A percentile compares a stretch with the other conserved stretches of the same genome.
These are phyloP conservation scores for Skeletonema costatum DNA, from an alignment of 108 stramenopile species.

Conservation along the genomic window DNA sequence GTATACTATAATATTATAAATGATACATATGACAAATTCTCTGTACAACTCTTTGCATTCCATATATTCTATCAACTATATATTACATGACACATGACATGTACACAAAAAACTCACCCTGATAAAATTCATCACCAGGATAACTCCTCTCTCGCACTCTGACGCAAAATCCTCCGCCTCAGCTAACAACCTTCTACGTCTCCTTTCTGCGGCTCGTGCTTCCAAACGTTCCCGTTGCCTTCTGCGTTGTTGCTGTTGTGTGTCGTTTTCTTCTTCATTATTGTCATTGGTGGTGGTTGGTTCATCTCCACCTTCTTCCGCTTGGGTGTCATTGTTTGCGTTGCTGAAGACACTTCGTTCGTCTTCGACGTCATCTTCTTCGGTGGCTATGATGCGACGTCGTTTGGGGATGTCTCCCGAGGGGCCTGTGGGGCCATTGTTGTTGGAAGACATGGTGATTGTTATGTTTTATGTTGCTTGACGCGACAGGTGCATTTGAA, in stretches of 20 bases:
- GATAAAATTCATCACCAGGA: slow-evolving; percentile 46
- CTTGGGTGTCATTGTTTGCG: slow-evolving; percentile 30
- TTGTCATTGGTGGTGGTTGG: slow-evolving; percentile 14
- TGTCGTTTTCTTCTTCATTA: slow-evolving; percentile 16
- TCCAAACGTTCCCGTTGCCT: slow-evolving; percentile 19
- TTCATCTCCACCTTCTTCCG: background rate
- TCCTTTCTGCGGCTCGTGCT: slow-evolving; percentile 26
- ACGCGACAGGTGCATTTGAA: background rate
- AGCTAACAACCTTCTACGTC: slow-evolving; percentile 35
- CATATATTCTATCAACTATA: too few species aligned
- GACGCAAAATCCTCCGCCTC: slow-evolving; percentile 43
- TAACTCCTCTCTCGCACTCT: slow-evolving; percentile 19
- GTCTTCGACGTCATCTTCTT: slow-evolving; percentile 40
- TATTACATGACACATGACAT: background rate
- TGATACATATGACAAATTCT: too few species aligned
- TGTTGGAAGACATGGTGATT: background rate
- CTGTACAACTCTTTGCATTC: too few species aligned
- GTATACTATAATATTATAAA: too few species aligned
- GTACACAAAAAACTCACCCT: slow-evolving; percentile 9
- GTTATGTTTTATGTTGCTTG: background rate
- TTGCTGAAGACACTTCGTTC: slow-evolving; percentile 34
- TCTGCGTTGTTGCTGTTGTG: background rate
- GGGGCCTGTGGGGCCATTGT: slow-evolving; percentile 19
- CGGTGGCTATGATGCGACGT: slow-evolving; percentile 46
- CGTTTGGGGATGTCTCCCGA: slow-evolving; percentile 50